Evolutionary conservation across 1,139 yeast genomes (phyloP).

Genomic region (Zygosaccharomyces sapae): DNA sequence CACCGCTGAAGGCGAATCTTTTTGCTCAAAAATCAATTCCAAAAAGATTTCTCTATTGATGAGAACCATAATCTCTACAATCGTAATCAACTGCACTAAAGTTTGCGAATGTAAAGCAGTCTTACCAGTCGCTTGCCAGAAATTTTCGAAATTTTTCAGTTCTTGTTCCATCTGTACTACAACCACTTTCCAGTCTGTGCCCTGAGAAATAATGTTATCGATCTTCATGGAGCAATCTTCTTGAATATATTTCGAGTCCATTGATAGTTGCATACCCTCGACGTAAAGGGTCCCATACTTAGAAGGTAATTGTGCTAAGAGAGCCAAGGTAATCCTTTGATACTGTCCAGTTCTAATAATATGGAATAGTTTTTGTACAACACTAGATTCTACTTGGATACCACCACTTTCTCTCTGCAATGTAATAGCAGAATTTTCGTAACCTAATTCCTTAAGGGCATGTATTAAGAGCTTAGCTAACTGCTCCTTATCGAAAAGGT

Average conservation of each 20-base stretch:
- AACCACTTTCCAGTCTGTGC: conserved; percentile 18
- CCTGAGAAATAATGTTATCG: conserved; percentile 15
- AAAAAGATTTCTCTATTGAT: conserved; percentile 40
- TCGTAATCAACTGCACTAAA: conserved; percentile 17
- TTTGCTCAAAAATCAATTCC: conserved; percentile 39
- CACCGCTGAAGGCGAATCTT: conserved; percentile 42
- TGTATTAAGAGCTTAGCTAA: conserved; percentile 49
- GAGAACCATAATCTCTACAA: conserved; percentile 35
- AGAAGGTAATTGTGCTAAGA: conserved; percentile 27
- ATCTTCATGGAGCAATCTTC: conserved; percentile 20
- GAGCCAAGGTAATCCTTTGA: conserved; percentile 27
- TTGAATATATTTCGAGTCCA: conserved; percentile 7
- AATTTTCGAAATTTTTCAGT: conserved; percentile 12
- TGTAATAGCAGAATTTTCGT: conserved; percentile 38
- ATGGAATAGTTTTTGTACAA: conserved; percentile 40
- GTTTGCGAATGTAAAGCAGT: conserved; percentile 10
- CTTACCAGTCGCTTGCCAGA: conserved; percentile 27
- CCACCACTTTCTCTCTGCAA: conserved; percentile 43
- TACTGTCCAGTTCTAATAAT: conserved; percentile 44
- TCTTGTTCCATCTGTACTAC: conserved; percentile 18
- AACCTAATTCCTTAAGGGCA: conserved; percentile 48
- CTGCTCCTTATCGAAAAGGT: conserved; percentile 38
- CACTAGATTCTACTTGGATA: conserved; percentile 42
- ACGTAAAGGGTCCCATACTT: conserved; percentile 39
- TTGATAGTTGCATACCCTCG: conserved; percentile 26